Base-by-base conservation (phyloP, 768 basidiomycete genomes). In the Podaxis rugospora region DNA sequence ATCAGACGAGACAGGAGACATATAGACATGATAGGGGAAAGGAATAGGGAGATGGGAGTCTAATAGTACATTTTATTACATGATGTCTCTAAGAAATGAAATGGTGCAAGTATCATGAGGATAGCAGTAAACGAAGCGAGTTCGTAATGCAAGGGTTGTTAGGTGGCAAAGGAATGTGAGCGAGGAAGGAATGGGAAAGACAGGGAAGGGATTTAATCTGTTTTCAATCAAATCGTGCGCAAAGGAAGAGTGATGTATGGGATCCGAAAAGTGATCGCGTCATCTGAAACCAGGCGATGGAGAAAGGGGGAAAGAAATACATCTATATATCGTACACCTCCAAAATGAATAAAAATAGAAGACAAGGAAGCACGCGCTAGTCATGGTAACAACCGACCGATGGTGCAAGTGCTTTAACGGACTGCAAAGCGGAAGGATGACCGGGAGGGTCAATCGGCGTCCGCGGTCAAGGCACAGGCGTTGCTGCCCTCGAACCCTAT, bases 51-150 rank as follows among this genome's bases (percentile, higher is more conserved):
- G 40, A 47, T 52, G 51, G 28, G 18, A 21, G 51, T 28, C 25
- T 60, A 53, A 28, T 53, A 21, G 51, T 60, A 60, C 59, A 60
- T 52, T 60, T 60, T 60, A 51, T 44, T 53, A 47, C 28, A 57
- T 57, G 47, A 9, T 13, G 13, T 57, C 55, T 13, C 14, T 13
- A 18, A 23, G 13, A 16, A n/a, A 44, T 44, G 42, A 44, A 18
- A 18, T 16, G 6, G 18, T 18, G 42, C 21, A 18, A 44, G 18
- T 44, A 44, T 16, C 18, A 14, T 44, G 18, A 44, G 5, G 42
- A 44, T 44, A 6, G 16, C 18, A 9, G 18, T 18, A 18, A 7
- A 6, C 42, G n/a, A 44, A 44, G 14, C 42, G 42, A 44, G 42
- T 18, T 18, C 18, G 16, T 44, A 3, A 18, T 44, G 42, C 16